Base-by-base conservation (phyloP, 306 rosid genomes). In the Vigna mungo region DNA sequence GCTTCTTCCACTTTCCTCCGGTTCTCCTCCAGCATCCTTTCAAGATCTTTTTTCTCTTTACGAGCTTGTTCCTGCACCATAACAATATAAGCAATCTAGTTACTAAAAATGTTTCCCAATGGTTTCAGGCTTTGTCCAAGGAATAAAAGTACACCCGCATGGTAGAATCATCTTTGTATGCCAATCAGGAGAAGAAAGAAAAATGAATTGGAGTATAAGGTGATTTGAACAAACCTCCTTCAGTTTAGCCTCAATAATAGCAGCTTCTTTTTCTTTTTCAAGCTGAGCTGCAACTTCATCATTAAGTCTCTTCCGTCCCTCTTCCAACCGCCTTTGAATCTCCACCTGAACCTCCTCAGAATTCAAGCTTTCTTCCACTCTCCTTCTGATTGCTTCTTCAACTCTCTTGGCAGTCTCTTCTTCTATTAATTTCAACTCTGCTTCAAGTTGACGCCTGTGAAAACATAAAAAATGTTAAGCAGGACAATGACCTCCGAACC, bases 1-100 rank as follows among this genome's bases (percentile, higher is more conserved):
- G 97, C 85, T 82, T 91, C 99, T 86, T 92, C 99, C 49, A 88
- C 68, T 84, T 87, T 91, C 90, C 90, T 81, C 80, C 86, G 77
- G 77, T 86, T 96, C 87, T 92, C 98, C 89, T 93, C 99, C 13
- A 91, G 85, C 93, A 91, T 85, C 85, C 83, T 89, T 80, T 92
- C 97, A 55, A 88, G 81, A 75, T 87, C 93, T 84, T 89, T 93
- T 67, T 71, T 96, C 85, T 93, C 99, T 83, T 78, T 90, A 68
- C 84, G 88, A 17, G 83, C 89, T 89, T 87, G 88, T 68, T 94
- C 98, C 97, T 94, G 85, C 71, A 68, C 13, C 46, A 9, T 2
- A 76, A 9, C 71, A 23, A 27, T 62, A 34, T 49, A 34, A 1
- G 11, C 16, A 25, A 79, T 7, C 18, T 9, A n/a, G 48, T n/a